phyloP scores from a whole-genome alignment of 2,329 filamentous ascomycete genomes.

The Neofusicoccum kwambonambiense region DNA sequence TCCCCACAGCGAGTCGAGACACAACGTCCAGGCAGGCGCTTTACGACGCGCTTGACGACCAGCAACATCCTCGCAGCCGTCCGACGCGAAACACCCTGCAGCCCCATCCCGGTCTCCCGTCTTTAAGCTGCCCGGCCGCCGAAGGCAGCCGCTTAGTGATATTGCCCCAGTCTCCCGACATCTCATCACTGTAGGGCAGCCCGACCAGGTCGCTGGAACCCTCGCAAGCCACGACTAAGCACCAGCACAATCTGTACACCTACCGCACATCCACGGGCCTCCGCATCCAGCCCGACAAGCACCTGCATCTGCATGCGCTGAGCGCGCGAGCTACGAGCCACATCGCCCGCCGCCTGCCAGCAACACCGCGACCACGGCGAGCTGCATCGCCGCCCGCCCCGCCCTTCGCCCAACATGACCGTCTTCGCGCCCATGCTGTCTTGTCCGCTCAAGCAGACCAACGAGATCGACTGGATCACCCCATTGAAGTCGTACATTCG shows the following conservation, averaged over 20 bases:
- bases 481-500: slow-evolving; percentile 93
- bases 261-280: background rate
- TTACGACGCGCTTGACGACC: background rate
- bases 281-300: background rate
- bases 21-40: slow-evolving; percentile 3
- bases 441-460: slow-evolving; percentile 86
- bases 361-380: slow-evolving; percentile 5
- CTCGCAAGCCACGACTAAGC: background rate
- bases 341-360: background rate
- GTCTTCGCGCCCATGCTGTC: slow-evolving; percentile 89
- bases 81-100: background rate
- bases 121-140: background rate
- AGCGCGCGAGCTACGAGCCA: background rate
- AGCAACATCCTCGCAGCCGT: slow-evolving; percentile 4
- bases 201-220: background rate
- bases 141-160: background rate
- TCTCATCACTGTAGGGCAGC: background rate
- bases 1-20: background rate
- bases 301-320: background rate
- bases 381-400: slow-evolving; percentile 6
- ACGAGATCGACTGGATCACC: slow-evolving; percentile 96
- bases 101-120: background rate
- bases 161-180: background rate
- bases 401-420: slow-evolving; percentile 27
- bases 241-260: background rate